Evolutionary conservation across 2,329 filamentous ascomycete genomes (phyloP), one percentile per base, ranked within the genome.

Genomic region (Colletotrichum musae): DNA sequence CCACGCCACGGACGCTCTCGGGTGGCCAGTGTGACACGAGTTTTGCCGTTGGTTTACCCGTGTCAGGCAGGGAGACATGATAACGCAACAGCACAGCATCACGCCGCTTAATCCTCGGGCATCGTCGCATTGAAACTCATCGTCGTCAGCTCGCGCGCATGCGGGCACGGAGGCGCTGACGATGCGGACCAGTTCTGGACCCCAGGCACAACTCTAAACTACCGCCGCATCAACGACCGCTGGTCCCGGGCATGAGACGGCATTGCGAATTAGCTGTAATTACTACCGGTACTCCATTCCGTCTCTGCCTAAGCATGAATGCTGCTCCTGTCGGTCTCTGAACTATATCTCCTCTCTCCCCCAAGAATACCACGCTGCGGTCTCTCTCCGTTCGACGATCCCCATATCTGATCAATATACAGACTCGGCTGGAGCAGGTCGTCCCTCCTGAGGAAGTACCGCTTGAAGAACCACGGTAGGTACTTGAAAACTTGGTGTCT

Each of bases 381-480:
- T 5, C 26, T 21, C 28, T 48, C 52, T 6, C 58, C 67, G 0
- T 12, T 43, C 12, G 28, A 13, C 5, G 62, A 45, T 1, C 75
- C 76, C 79, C 77, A 80, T 3, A 79, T 77, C 58, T 77, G 51
- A 47, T 81, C 77, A 6, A 73, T 73, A 58, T 81, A 81, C 2
- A 81, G 71, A 63, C 77, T 75, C 4, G 80, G 80, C n/a, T n/a
- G n/a, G n/a, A n/a, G n/a, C n/a, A 24, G 24, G 21, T 69, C 59
- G 4, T 65, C 45, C 26, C 54, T 71, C 5, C 72, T 56, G 24
- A 79, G 70, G 0, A 79, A 13, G 32, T 76, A 75, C 6, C 70
- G 71, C 18, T 73, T 71, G 28, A 78, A 72, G 39, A 81, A 74
- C 77, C 80, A 83, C 0, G 80, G 81, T 6, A 82, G 67, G 59